Conservation (phyloP, 257 asterid genomes). For the Solanum lignicaule region DNA sequence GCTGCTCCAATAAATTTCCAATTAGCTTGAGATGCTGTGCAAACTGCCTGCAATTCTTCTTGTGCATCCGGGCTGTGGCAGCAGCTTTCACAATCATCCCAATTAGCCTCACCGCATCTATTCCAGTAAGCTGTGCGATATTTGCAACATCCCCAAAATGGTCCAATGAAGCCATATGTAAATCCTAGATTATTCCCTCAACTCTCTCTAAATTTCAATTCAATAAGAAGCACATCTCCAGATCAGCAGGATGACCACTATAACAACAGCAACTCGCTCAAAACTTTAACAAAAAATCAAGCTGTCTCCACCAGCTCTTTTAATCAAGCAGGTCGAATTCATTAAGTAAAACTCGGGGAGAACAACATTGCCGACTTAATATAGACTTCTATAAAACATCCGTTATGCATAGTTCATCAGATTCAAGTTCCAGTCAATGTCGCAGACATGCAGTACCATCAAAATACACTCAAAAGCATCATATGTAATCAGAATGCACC, state of each 20-base stretch:
- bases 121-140: slow-evolving; percentile 70
- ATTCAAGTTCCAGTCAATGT: background rate
- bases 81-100: slow-evolving; percentile 84
- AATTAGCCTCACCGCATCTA: slow-evolving; percentile 65
- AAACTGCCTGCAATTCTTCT: slow-evolving; percentile 70
- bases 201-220: background rate
- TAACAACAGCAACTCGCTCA: background rate
- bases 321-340: background rate
- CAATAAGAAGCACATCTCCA: background rate
- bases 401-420: background rate
- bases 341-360: background rate
- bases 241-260: background rate
- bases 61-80: slow-evolving; percentile 79
- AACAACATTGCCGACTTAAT: background rate
- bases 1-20: slow-evolving; percentile 72
- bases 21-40: slow-evolving; percentile 74
- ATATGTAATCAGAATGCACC: background rate
- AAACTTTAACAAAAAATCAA: background rate
- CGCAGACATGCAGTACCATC: background rate
- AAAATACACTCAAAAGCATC: background rate
- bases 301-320: background rate
- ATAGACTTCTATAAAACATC: background rate
- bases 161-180: slow-evolving; percentile 50
- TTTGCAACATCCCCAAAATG: slow-evolving; percentile 74
- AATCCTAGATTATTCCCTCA: background rate